phyloP scores from a whole-genome alignment of 805 yeast genomes.

The Saccharomycopsis selenospora region DNA sequence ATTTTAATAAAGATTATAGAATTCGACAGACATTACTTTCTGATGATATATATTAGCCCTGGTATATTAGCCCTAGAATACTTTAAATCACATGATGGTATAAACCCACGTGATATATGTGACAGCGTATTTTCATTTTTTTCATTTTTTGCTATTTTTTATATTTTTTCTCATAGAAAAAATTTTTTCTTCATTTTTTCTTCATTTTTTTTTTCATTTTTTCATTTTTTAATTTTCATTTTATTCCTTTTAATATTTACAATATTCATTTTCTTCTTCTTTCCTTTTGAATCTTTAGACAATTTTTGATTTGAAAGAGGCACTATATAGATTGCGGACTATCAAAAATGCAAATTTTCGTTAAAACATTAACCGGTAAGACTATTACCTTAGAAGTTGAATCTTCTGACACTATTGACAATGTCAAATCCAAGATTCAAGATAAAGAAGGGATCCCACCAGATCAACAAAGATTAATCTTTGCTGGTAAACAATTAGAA shows the following conservation, averaged over 20 bases:
- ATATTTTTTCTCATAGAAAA: neutral
- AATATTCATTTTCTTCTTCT: no score
- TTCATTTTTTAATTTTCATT: no score
- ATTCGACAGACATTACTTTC: no score
- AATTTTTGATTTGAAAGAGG: slow-evolving; percentile 20
- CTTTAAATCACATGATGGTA: no score
- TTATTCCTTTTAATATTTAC: no score
- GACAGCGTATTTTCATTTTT: neutral
- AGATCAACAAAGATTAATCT: slow-evolving; percentile 94
- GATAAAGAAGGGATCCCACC: slow-evolving; percentile 98
- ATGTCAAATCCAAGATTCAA: slow-evolving; percentile 93
- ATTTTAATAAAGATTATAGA: no score
- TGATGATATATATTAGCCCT: no score
- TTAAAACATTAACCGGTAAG: slow-evolving; percentile 99
- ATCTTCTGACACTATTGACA: slow-evolving; percentile 96
- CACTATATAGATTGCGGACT: slow-evolving; percentile 36
- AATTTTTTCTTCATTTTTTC: neutral
- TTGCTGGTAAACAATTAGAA: slow-evolving; percentile 96
- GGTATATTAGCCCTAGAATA: no score
- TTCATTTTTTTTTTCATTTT: neutral
- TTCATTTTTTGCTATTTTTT: neutral
- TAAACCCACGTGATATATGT: neutral
- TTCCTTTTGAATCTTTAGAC: no score
- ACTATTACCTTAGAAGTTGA: slow-evolving; percentile 97
- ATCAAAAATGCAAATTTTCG: slow-evolving; percentile 87